Evolutionary conservation across 2,329 filamentous ascomycete genomes (phyloP).

Genomic region (Cadophora sp.): DNA sequence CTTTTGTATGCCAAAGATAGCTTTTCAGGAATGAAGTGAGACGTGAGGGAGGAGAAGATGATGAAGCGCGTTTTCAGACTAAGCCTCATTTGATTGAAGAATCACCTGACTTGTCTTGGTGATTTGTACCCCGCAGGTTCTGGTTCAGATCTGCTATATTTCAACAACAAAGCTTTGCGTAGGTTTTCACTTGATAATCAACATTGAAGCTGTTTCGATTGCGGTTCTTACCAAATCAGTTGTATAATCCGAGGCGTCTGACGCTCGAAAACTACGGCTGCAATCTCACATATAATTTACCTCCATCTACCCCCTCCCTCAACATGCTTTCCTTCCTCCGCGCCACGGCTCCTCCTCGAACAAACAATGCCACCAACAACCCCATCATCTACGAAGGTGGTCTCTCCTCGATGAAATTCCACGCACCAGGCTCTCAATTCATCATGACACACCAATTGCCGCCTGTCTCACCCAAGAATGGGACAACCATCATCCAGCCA

Average conservation of each 20-base stretch:
- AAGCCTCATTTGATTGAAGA: background rate
- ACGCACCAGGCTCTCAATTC: slow-evolving; percentile 17
- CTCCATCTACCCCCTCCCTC: background rate
- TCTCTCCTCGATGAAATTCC: slow-evolving; percentile 23
- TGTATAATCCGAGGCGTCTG: too few species aligned
- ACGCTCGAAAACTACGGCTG: too few species aligned
- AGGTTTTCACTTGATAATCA: too few species aligned
- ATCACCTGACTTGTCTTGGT: slow-evolving; percentile 3
- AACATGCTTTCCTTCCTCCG: slow-evolving; percentile 26
- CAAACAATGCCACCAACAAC: slow-evolving; percentile 20
- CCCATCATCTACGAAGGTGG: slow-evolving; percentile 25
- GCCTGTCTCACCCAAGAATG: background rate
- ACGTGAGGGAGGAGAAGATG: too few species aligned
- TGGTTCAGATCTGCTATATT: too few species aligned
- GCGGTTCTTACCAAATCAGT: background rate
- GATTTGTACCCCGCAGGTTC: background rate
- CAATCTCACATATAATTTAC: too few species aligned
- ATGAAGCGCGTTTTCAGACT: background rate
- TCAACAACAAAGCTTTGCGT: background rate
- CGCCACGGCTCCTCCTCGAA: slow-evolving; percentile 11
- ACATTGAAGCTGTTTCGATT: background rate
- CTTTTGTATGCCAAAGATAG: too few species aligned
- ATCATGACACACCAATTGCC: slow-evolving; percentile 25
- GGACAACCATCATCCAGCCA: slow-evolving; percentile 19
- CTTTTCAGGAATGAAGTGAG: too few species aligned